Evolutionary conservation across 1,284 basidiomycete species (phyloP).

Genomic region (Cryptococcus floricola): DNA sequence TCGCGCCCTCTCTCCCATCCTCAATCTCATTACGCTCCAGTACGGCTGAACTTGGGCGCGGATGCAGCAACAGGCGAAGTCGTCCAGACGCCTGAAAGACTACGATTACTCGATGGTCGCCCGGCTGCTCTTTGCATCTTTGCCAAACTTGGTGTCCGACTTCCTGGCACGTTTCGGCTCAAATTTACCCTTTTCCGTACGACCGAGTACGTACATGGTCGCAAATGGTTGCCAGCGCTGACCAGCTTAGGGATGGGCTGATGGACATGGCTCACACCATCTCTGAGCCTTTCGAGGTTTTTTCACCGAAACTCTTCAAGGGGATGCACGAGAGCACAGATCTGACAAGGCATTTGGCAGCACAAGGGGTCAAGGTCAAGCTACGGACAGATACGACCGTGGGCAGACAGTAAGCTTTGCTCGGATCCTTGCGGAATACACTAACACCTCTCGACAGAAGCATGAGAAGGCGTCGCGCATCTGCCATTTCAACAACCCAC

Average conservation of each 20-base stretch:
- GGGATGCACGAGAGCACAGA: conserved; percentile 49
- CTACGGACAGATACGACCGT: conserved; percentile 43
- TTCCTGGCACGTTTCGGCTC: conserved; percentile 48
- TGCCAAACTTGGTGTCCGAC: conserved; percentile 46
- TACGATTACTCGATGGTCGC: conserved; percentile 41
- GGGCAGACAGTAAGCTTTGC: conserved; percentile 33
- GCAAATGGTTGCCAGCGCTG: not conserved
- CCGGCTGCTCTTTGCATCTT: conserved; percentile 46
- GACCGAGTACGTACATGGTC: conserved; percentile 31
- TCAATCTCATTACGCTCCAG: conserved; percentile 25
- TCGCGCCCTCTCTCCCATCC: not conserved
- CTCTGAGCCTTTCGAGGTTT: conserved; percentile 49
- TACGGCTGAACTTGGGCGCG: conserved; percentile 44
- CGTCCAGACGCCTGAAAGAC: conserved; percentile 46
- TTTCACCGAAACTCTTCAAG: conserved; percentile 50
- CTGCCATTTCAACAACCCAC: not conserved
- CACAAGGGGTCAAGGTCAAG: conserved; percentile 50
- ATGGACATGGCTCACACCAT: conserved; percentile 37
- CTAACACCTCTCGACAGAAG: not conserved
- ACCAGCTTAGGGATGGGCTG: conserved; percentile 25
- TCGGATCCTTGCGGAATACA: not conserved
- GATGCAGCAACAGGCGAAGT: conserved; percentile 49
- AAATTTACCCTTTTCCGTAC: conserved; percentile 48
- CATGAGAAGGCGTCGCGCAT: conserved; percentile 9
- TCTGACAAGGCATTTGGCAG: conserved; percentile 48